Percentiles rank a stretch among this genome's conserved stretches.
phyloP scores from a whole-genome alignment of 148 eudicot species.

The Hydrangea macrophylla region DNA sequence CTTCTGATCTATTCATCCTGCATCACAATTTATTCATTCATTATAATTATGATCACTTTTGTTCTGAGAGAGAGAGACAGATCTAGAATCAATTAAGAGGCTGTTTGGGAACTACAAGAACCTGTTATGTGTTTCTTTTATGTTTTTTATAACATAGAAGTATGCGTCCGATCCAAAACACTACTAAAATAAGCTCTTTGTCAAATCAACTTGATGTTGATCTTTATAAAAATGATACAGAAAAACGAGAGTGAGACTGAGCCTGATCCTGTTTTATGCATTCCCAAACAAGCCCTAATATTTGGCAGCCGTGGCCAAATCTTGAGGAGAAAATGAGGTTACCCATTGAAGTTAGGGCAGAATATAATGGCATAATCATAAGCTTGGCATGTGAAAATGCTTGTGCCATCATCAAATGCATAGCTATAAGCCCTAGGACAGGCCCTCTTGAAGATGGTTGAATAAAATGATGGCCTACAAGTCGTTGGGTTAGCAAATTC shows the following conservation, averaged over 20 bases:
- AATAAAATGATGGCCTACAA: conserved; percentile 72
- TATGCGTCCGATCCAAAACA: too few species aligned
- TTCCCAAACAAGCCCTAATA: too few species aligned
- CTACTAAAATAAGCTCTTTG: neutral
- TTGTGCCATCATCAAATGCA: conserved; percentile 86
- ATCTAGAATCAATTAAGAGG: too few species aligned
- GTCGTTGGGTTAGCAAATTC: conserved; percentile 77
- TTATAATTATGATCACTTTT: neutral
- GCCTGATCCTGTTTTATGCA: too few species aligned
- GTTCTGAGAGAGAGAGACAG: neutral
- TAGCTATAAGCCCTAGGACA: conserved; percentile 93
- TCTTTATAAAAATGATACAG: too few species aligned
- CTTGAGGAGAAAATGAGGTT: conserved; percentile 8
- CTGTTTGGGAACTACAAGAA: too few species aligned
- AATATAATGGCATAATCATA: conserved; percentile 57
- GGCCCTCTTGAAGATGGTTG: conserved; percentile 80
- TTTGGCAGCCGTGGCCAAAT: neutral
- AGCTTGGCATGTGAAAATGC: conserved; percentile 96
- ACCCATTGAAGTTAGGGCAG: conserved; percentile 57
- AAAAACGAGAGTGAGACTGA: too few species aligned
- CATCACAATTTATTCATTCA: conserved; percentile 6
- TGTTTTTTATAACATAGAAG: too few species aligned
- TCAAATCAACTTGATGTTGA: too few species aligned
- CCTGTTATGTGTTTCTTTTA: too few species aligned
- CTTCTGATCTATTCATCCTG: conserved; percentile 37